Base-by-base conservation (phyloP, 352 stramenopile species). In the Peronospora destructor region DNA sequence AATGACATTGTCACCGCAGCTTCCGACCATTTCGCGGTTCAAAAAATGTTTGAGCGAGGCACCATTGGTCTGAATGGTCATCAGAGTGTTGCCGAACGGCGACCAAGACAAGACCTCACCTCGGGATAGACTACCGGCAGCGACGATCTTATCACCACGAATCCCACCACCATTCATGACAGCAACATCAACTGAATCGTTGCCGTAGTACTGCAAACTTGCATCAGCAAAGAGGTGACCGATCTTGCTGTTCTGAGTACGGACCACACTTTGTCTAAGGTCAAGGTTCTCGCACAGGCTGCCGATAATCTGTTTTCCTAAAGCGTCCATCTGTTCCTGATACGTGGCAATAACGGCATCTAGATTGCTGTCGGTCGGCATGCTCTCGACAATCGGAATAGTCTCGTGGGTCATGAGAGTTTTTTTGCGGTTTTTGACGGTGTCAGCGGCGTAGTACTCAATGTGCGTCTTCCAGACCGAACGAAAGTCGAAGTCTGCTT, bases 91-190 rank as follows among this genome's bases (percentile, higher is more conserved):
- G 14, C 74, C 77, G 39, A 88, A 88, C 13, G 77, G 77, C 29
- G 73, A 84, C 72, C 74, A 85, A 0, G 66, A 61, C 33, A 86
- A 55, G 39, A 88, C 46, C 46, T 84, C 56, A 3, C 72, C 77
- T n/a, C 85, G 46, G 23, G 71, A 82, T 35, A 88, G 39, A 0
- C 56, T 45, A 0, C 73, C 71, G 0, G 73, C 71, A 7, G 71
- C 46, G 36, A 84, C 70, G 16, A 84, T 36, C 53, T 68, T 80
- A 57, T 88, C 73, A 0, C 68, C 76, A 41, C 77, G 77, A 41
- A 88, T 88, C 2, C 71, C 64, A 14, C 77, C 77, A 10, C 74
- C 77, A 64, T 86, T 88, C 56, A 73, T 81, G 44, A 84, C 53
- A 9, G 71, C 50, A 23, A 79, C 62, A 38, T 88, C 77, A 23